A percentile compares a stretch with the other conserved stretches of the same genome.
Evolutionary conservation across 1,139 yeast species (phyloP).

Genomic region (Kluyveromyces marxianus): DNA sequence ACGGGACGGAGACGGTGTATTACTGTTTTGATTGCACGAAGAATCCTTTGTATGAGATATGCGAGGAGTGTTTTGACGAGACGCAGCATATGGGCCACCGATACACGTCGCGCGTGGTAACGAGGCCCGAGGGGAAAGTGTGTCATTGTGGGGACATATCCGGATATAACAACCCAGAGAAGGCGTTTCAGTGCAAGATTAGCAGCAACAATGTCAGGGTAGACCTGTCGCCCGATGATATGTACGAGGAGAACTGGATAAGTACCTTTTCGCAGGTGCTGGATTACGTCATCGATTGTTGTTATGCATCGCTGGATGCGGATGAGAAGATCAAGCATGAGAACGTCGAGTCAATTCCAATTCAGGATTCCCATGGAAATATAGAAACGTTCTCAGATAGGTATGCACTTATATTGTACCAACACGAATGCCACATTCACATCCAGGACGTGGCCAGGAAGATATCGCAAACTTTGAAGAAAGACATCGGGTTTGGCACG

Average conservation of each 20-base stretch:
- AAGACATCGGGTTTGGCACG: conserved; percentile 23
- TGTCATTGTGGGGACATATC: conserved; percentile 93
- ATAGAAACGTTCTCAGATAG: conserved; percentile 12
- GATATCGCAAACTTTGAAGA: conserved; percentile 19
- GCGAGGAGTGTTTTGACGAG: conserved; percentile 68
- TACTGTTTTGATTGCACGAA: conserved; percentile 29
- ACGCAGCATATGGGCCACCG: conserved; percentile 70
- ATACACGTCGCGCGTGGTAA: conserved; percentile 64
- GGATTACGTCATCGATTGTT: conserved; percentile 63
- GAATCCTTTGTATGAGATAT: conserved; percentile 38
- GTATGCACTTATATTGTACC: conserved; percentile 21
- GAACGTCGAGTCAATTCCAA: background rate
- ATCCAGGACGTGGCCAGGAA: conserved; percentile 22
- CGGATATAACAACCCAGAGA: conserved; percentile 35
- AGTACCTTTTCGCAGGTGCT: conserved; percentile 47
- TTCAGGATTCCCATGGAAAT: conserved; percentile 5
- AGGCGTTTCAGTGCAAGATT: conserved; percentile 39
- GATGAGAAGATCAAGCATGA: conserved; percentile 13
- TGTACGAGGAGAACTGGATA: conserved; percentile 30
- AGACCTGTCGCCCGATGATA: conserved; percentile 4
- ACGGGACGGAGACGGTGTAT: conserved; percentile 25
- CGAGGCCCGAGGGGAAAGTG: conserved; percentile 82
- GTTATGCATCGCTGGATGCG: conserved; percentile 35
- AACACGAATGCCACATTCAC: conserved; percentile 22
- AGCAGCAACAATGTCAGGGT: conserved; percentile 42